These are phyloP conservation scores for Groenewaldozyma salmanticensis DNA, from an alignment of 805 yeast species.

Conservation along the genomic window DNA sequence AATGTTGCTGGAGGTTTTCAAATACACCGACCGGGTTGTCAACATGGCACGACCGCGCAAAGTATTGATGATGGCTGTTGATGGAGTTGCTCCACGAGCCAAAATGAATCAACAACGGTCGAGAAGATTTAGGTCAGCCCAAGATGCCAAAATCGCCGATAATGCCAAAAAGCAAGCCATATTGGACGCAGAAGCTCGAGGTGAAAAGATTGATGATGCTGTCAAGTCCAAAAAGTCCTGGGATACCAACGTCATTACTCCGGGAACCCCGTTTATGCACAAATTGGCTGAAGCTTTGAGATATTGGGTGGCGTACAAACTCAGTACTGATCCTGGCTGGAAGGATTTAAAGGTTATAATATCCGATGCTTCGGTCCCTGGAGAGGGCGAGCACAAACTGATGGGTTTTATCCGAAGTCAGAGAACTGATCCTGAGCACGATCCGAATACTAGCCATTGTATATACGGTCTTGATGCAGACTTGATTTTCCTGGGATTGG, in stretches of 20 bases:
- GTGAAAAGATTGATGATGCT: slow-evolving; percentile 69
- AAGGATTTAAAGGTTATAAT: slow-evolving; percentile 76
- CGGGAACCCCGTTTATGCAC: slow-evolving; percentile 98
- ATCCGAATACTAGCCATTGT: slow-evolving; percentile 92
- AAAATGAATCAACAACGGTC: slow-evolving; percentile 98
- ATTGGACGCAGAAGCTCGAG: slow-evolving; percentile 49
- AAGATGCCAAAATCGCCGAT: slow-evolving; percentile 77
- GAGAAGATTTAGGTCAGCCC: slow-evolving; percentile 87
- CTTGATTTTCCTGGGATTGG: slow-evolving; percentile 87
- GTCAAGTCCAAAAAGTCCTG: slow-evolving; percentile 64
- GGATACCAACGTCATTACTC: slow-evolving; percentile 96
- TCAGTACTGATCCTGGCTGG: slow-evolving; percentile 91
- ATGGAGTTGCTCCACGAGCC: slow-evolving; percentile 98
- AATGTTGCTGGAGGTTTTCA: slow-evolving; percentile 89
- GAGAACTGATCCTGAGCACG: slow-evolving; percentile 73
- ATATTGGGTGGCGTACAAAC: slow-evolving; percentile 88
- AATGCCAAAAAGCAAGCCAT: slow-evolving; percentile 57
- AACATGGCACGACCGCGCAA: slow-evolving; percentile 94
- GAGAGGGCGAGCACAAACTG: slow-evolving; percentile 98
- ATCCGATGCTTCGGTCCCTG: slow-evolving; percentile 95
- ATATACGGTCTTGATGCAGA: slow-evolving; percentile 98
- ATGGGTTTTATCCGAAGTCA: slow-evolving; percentile 93
- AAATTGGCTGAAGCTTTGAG: slow-evolving; percentile 70
- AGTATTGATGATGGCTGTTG: slow-evolving; percentile 89
- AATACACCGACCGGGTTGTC: slow-evolving; percentile 83